Conservation (phyloP, 352 stramenopile genomes). For the Phytophthora hibernalis region DNA sequence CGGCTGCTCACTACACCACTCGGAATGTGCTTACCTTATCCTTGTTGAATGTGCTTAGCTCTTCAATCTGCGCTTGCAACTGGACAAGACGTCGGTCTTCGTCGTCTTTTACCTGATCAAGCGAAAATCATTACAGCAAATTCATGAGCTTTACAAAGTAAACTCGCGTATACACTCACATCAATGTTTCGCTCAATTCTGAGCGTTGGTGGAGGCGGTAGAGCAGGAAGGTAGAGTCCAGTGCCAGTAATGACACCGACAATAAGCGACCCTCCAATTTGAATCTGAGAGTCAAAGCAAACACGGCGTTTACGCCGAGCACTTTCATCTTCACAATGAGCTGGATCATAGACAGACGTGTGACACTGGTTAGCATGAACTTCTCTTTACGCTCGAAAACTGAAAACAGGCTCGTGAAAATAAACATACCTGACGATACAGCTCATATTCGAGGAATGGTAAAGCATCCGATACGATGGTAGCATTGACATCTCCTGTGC, state of each 20-base stretch:
- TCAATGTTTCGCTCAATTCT: conserved; percentile 96
- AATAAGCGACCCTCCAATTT: conserved; percentile 90
- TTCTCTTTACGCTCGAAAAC: too few species aligned
- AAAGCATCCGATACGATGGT: conserved; percentile 96
- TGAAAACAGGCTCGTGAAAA: too few species aligned
- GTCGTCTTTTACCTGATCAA: conserved; percentile 89
- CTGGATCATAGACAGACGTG: conserved; percentile 31
- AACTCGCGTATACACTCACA: conserved; percentile 43
- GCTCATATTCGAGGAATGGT: conserved; percentile 98
- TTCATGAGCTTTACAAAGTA: neutral
- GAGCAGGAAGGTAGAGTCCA: conserved; percentile 93
- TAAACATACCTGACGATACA: conserved; percentile 93
- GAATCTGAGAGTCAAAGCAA: conserved; percentile 94
- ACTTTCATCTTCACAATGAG: conserved; percentile 92
- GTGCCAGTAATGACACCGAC: conserved; percentile 92
- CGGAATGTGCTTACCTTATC: conserved; percentile 54
- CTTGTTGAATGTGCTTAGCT: conserved; percentile 83
- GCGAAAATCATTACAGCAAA: conserved; percentile 7
- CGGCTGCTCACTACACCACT: neutral
- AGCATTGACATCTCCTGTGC: conserved; percentile 94
- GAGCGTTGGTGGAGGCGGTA: conserved; percentile 93
- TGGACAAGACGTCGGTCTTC: conserved; percentile 94
- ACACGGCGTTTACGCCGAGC: conserved; percentile 96
- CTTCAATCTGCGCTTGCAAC: conserved; percentile 94
- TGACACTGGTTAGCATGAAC: conserved; percentile 8